phyloP scores from a whole-genome alignment of 2,329 filamentous ascomycete genomes.

The Pestalotiopsis fici region DNA sequence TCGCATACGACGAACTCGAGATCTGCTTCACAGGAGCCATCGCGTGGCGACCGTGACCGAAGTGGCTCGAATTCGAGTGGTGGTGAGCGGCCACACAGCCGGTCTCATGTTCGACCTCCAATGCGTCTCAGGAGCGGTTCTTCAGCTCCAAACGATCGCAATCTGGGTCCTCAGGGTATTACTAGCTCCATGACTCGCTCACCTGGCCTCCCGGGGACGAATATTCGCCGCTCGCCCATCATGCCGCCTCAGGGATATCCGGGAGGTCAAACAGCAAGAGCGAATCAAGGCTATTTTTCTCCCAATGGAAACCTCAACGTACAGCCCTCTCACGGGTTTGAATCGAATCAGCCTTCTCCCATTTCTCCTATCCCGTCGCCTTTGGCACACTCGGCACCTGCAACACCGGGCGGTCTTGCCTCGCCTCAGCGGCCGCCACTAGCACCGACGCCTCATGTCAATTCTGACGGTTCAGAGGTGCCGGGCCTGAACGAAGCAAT shows the following conservation, averaged over 20 bases:
- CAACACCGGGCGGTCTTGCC: slow-evolving; percentile 32
- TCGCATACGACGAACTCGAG: slow-evolving; percentile 27
- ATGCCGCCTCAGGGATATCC: slow-evolving; percentile 46
- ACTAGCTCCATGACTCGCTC: slow-evolving; percentile 40
- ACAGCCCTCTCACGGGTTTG: slow-evolving; percentile 33
- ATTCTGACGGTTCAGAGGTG: slow-evolving; percentile 19
- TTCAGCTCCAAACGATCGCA: slow-evolving; percentile 36
- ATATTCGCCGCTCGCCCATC: slow-evolving; percentile 47
- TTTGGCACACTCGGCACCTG: slow-evolving; percentile 29
- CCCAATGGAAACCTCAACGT: slow-evolving; percentile 34
- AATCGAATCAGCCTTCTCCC: slow-evolving; percentile 44
- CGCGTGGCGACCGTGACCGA: slow-evolving; percentile 45
- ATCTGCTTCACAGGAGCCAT: slow-evolving; percentile 23
- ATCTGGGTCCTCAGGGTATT: slow-evolving; percentile 26
- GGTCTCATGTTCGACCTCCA: slow-evolving; percentile 30
- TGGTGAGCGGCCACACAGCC: slow-evolving; percentile 33
- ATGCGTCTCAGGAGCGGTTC: slow-evolving; percentile 38
- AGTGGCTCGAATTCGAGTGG: slow-evolving; percentile 59
- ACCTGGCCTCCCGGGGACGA: slow-evolving; percentile 48
- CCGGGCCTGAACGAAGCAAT: slow-evolving; percentile 37
- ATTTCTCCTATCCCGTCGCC: slow-evolving; percentile 44
- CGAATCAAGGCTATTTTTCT: slow-evolving; percentile 20
- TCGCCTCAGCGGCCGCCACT: slow-evolving; percentile 34
- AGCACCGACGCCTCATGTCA: slow-evolving; percentile 27
- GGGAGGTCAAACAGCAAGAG: slow-evolving; percentile 25